Evolutionary conservation across 495 filamentous ascomycete species (phyloP).

Genomic region (Aspergillus bridgeri): DNA sequence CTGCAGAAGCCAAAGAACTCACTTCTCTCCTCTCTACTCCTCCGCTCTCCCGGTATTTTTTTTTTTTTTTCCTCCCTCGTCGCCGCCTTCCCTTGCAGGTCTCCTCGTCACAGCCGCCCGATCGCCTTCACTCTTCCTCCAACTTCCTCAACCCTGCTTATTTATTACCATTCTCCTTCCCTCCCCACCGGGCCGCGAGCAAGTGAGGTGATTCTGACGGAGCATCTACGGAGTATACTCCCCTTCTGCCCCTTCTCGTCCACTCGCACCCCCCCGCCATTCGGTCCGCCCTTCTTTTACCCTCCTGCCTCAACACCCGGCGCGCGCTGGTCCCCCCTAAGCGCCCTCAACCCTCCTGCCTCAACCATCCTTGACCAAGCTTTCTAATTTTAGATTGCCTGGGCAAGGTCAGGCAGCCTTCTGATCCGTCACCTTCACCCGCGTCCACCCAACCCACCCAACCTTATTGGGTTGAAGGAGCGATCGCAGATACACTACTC

Average conservation of each 20-base stretch:
- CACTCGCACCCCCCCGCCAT: not conserved
- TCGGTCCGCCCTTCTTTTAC: conserved; percentile 1
- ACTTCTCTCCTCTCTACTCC: not conserved
- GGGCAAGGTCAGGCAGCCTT: not conserved
- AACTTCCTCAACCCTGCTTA: not conserved
- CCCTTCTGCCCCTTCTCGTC: not conserved
- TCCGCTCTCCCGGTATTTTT: not conserved
- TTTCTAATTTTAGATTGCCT: not conserved
- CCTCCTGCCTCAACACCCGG: conserved; percentile 14
- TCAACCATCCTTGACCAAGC: not conserved
- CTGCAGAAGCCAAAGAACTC: too few species aligned
- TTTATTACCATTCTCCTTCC: not conserved
- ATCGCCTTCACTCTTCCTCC: not conserved
- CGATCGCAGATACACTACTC: not conserved
- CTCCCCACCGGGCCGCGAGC: not conserved
- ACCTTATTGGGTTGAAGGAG: not conserved
- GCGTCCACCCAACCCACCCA: not conserved
- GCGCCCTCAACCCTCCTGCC: not conserved
- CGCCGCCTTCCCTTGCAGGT: conserved; percentile 6
- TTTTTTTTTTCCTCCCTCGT: not conserved
- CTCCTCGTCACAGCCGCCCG: conserved; percentile 2
- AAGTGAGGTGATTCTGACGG: not conserved
- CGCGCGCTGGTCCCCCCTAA: conserved; percentile 18
- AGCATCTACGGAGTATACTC: not conserved
- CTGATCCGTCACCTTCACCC: not conserved